Evolutionary conservation across 2,329 filamentous ascomycete species (phyloP).

Genomic region (Aureobasidium sp.): DNA sequence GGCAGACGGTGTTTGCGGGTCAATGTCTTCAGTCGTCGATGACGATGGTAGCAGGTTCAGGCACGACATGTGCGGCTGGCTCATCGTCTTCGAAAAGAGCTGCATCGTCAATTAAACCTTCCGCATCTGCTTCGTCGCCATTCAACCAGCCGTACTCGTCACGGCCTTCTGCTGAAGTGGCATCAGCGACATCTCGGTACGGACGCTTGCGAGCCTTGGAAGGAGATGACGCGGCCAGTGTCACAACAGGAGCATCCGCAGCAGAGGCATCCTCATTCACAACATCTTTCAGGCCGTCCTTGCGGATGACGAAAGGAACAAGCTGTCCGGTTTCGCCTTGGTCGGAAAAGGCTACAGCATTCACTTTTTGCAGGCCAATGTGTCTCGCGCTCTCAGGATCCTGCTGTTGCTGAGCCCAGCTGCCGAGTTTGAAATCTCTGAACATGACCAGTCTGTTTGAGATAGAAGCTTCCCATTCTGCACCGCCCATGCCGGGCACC

Average conservation of each 20-base stretch:
- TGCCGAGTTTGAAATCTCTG: slow-evolving; percentile 52
- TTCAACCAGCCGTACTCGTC: slow-evolving; percentile 69
- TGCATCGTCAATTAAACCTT: slow-evolving; percentile 33
- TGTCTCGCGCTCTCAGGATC: slow-evolving; percentile 33
- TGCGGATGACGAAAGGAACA: slow-evolving; percentile 45
- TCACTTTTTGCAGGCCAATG: slow-evolving; percentile 39
- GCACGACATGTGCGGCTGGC: background rate
- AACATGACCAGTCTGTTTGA: slow-evolving; percentile 70
- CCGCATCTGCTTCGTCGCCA: slow-evolving; percentile 46
- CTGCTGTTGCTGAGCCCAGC: slow-evolving; percentile 21
- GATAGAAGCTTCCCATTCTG: slow-evolving; percentile 73
- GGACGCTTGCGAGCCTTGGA: slow-evolving; percentile 51
- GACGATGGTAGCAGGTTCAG: background rate
- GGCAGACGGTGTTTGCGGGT: background rate
- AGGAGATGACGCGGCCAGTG: slow-evolving; percentile 20
- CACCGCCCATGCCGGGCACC: slow-evolving; percentile 65
- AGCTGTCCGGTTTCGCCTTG: slow-evolving; percentile 37
- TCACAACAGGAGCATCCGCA: slow-evolving; percentile 22
- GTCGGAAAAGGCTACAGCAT: slow-evolving; percentile 34
- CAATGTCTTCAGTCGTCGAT: background rate
- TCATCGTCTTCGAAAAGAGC: slow-evolving; percentile 12
- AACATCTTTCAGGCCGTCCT: slow-evolving; percentile 20
- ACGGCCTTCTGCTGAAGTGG: slow-evolving; percentile 55
- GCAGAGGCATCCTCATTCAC: slow-evolving; percentile 18
- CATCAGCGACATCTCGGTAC: slow-evolving; percentile 50